phyloP scores from a whole-genome alignment of 2,329 filamentous ascomycete genomes.

The Neonectria punicea region DNA sequence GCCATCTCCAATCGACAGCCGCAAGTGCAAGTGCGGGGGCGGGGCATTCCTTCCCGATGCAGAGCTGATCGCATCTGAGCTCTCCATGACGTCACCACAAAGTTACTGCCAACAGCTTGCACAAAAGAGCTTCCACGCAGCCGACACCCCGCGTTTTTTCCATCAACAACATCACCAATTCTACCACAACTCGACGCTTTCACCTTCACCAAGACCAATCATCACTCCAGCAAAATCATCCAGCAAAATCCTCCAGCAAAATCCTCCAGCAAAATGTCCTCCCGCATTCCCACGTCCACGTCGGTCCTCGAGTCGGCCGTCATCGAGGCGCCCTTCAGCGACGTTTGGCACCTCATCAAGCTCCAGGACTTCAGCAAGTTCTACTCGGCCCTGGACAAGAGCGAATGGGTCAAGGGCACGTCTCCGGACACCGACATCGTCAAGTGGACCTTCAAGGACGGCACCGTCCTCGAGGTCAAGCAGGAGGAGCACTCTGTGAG shows the following conservation, averaged over 20 bases:
- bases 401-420: conserved; percentile 71
- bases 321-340: conserved; percentile 72
- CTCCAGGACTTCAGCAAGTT: conserved; percentile 75
- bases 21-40: not conserved
- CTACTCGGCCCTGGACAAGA: conserved; percentile 70
- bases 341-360: conserved; percentile 81
- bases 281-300: conserved; percentile 70
- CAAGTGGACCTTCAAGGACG: conserved; percentile 78
- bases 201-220: too few relatives aligned
- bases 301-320: conserved; percentile 74
- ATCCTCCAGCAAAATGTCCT: not conserved
- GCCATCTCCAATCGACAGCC: too few relatives aligned
- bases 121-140: not conserved
- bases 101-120: not conserved
- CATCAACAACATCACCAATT: not conserved
- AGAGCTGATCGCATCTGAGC: not conserved
- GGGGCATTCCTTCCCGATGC: not conserved
- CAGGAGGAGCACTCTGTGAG: conserved; percentile 77
- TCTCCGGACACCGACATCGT: conserved; percentile 74
- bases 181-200: not conserved
- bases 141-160: not conserved
- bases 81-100: not conserved
- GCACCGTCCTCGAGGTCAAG: conserved; percentile 75
- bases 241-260: too few relatives aligned
- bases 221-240: too few relatives aligned